Percentiles rank a stretch among this genome's conserved stretches.
Conservation (phyloP, 2,329 filamentous ascomycete genomes). For the Diaporthe eres region DNA sequence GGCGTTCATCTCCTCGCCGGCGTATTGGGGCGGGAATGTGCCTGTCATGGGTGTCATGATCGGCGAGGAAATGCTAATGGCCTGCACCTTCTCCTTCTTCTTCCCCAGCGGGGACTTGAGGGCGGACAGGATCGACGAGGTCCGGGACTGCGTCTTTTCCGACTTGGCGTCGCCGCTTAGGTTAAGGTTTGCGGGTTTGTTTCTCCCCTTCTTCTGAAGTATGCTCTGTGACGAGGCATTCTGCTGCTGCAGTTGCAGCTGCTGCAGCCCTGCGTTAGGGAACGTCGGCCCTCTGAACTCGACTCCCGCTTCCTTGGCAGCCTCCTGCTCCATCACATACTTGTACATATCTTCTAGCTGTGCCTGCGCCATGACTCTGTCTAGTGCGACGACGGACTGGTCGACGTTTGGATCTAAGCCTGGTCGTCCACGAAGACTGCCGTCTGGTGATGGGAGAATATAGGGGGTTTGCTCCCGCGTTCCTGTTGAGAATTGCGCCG, state of each 20-base stretch:
- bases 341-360: constrained; percentile 94
- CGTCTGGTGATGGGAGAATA: constrained; percentile 61
- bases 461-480: constrained; percentile 53
- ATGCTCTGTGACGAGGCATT: constrained; percentile 47
- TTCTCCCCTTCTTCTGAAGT: constrained; percentile 59
- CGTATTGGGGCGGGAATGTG: constrained; percentile 67
- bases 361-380: constrained; percentile 81
- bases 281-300: constrained; percentile 60
- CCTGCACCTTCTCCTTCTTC: constrained; percentile 66
- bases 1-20: constrained; percentile 69
- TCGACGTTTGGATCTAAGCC: constrained; percentile 82
- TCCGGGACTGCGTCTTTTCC: constrained; percentile 68
- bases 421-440: constrained; percentile 63
- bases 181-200: constrained; percentile 66
- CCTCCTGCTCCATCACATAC: constrained; percentile 91
- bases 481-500: constrained; percentile 48
- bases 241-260: constrained; percentile 44
- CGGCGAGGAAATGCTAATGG: constrained; percentile 73
- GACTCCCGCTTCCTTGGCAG: constrained; percentile 71
- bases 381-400: constrained; percentile 79
- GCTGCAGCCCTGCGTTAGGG: constrained; percentile 48
- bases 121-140: constrained; percentile 72
- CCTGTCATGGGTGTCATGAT: constrained; percentile 75
- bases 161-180: constrained; percentile 56
- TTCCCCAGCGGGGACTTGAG: constrained; percentile 72